Conservation (phyloP, 2,329 filamentous ascomycete genomes). For the Aphanocladium album region DNA sequence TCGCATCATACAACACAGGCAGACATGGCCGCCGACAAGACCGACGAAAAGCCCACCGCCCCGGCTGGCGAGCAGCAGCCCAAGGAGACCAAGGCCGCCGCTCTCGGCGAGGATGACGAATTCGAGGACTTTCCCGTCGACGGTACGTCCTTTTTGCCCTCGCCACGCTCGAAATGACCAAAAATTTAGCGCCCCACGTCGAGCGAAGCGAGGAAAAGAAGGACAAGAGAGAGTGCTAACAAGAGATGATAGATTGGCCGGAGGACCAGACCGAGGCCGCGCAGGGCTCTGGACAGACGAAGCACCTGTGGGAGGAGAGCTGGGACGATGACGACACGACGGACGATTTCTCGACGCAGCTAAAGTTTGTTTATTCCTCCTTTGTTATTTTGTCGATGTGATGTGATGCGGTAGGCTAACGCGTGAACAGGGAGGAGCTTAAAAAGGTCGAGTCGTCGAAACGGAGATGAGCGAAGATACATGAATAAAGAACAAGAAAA, state of each 20-base stretch:
- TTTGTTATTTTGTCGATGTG: too few species aligned
- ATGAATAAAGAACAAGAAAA: not conserved
- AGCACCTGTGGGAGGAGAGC: constrained; percentile 97
- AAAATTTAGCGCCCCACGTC: not conserved
- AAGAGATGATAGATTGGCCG: constrained; percentile 68
- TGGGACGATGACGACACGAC: constrained; percentile 98
- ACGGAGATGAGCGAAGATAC: constrained; percentile 40
- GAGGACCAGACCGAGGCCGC: constrained; percentile 85
- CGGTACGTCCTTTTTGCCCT: constrained; percentile 49
- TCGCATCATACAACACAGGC: constrained; percentile 16
- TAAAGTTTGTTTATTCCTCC: constrained; percentile 87
- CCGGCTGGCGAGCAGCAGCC: constrained; percentile 36
- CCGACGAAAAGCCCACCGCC: constrained; percentile 25
- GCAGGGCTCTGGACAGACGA: constrained; percentile 58
- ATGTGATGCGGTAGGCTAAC: too few species aligned
- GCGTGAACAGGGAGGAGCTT: constrained; percentile 66
- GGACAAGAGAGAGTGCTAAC: not conserved
- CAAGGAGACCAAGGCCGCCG: constrained; percentile 49
- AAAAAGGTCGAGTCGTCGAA: constrained; percentile 86
- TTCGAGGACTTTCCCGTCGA: constrained; percentile 98
- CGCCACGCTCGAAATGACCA: not conserved
- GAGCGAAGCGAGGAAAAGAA: not conserved
- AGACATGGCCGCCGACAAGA: constrained; percentile 30
- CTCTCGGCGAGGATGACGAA: constrained; percentile 95
- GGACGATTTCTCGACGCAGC: constrained; percentile 91